Evolutionary conservation across 768 basidiomycete genomes (phyloP).

Genomic region (Trametes cingulata): DNA sequence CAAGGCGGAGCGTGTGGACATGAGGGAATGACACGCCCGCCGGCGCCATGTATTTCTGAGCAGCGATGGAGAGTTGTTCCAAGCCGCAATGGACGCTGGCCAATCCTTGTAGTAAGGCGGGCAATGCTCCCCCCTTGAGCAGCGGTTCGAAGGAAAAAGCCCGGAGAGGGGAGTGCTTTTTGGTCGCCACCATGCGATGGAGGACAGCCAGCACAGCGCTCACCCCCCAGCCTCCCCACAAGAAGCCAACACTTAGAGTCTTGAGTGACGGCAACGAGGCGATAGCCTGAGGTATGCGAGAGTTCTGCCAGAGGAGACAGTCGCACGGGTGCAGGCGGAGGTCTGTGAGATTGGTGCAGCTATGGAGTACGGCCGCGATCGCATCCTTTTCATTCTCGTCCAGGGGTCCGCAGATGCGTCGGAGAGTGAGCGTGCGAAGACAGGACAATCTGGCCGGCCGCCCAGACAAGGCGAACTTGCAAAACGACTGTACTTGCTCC

Average conservation of each 20-base stretch:
- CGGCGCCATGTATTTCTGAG: neutral
- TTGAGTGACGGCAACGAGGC: neutral
- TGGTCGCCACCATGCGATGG: neutral
- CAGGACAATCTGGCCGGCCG: neutral
- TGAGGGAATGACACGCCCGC: neutral
- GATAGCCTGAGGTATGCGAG: neutral
- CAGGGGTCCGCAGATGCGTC: neutral
- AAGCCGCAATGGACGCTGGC: neutral
- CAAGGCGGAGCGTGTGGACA: neutral
- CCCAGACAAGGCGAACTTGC: neutral
- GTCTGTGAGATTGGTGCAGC: neutral
- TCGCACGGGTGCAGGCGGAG: neutral
- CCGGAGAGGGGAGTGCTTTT: neutral
- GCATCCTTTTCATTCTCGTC: neutral
- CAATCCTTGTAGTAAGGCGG: neutral
- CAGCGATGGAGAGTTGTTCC: neutral
- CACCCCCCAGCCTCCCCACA: neutral
- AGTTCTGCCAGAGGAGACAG: neutral
- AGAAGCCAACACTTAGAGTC: neutral
- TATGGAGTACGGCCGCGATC: neutral
- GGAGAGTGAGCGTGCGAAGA: neutral
- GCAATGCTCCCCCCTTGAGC: neutral
- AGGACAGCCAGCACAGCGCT: neutral
- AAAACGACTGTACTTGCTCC: neutral
- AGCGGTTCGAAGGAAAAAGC: neutral